Conservation (phyloP, 2,329 filamentous ascomycete genomes). For the Tolypocladium cylindrosporum region DNA sequence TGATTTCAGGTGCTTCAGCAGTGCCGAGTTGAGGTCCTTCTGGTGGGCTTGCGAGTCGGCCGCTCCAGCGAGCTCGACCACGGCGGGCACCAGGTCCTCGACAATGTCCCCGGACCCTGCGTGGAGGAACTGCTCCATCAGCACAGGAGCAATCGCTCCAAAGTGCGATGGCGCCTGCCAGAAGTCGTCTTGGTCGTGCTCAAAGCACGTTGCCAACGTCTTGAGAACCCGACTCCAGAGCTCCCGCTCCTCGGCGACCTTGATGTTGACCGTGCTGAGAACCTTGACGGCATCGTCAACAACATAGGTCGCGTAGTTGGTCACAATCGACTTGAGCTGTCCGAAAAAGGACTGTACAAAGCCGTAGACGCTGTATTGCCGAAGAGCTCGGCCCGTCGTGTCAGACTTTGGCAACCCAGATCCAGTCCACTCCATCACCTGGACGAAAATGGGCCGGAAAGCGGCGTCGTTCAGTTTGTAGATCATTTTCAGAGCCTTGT, state of each 20-base stretch:
- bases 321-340: slow-evolving; percentile 86
- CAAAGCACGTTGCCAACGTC: slow-evolving; percentile 66
- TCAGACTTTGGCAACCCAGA: slow-evolving; percentile 53
- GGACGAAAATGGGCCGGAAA: slow-evolving; percentile 84
- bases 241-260: slow-evolving; percentile 34
- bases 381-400: slow-evolving; percentile 42
- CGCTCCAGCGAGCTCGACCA: slow-evolving; percentile 70
- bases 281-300: slow-evolving; percentile 63
- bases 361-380: slow-evolving; percentile 68
- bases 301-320: slow-evolving; percentile 79
- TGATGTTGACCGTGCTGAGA: slow-evolving; percentile 42
- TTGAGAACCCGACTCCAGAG: slow-evolving; percentile 63
- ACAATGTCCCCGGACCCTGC: slow-evolving; percentile 32
- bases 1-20: slow-evolving; percentile 71
- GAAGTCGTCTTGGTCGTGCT: slow-evolving; percentile 88
- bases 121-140: slow-evolving; percentile 56
- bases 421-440: slow-evolving; percentile 73
- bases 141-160: slow-evolving; percentile 54
- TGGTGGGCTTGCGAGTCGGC: slow-evolving; percentile 82
- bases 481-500: slow-evolving; percentile 76
- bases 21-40: slow-evolving; percentile 71
- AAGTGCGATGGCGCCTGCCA: slow-evolving; percentile 93
- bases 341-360: slow-evolving; percentile 76
- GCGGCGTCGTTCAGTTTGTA: slow-evolving; percentile 92
- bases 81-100: slow-evolving; percentile 57